Evolutionary conservation across 2,329 filamentous ascomycete species (phyloP), one percentile per base, ranked within the genome.

Genomic region (Cryoendolithus antarcticus): DNA sequence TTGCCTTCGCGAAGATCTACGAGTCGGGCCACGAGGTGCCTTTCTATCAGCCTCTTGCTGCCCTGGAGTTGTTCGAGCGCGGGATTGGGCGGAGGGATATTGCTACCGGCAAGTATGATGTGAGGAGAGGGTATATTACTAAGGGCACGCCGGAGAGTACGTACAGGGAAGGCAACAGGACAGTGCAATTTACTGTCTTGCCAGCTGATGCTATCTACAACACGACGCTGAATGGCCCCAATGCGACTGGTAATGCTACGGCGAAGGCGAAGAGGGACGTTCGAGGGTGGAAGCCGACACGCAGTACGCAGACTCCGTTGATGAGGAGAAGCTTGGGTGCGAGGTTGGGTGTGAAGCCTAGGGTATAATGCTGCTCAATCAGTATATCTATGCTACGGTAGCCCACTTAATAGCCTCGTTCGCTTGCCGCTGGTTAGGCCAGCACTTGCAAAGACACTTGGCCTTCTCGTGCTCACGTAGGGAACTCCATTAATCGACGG

Each of bases 21-120:
- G 64, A 70, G 41, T 57, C 59, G 6, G 67, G 67, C 3, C 67
- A 70, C 39, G 63, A 67, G 49, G 66, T 70, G 1, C 71, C 70
- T 0, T 73, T 72, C 51, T 74, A 74, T 52, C 71, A 74, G 3
- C 56, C 67, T 27, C 12, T 48, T 4, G 65, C 62, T 8, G 55
- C 69, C 5, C 55, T 72, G 9, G 63, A 65, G 44, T 60, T 72
- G 43, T 71, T 74, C 45, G 58, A 66, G 53, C 62, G 71, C 9
- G 64, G 63, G 9, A 55, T 74, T 41, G 47, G 51, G 9, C 62
- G 66, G n/a, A 52, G 59, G 13, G 70, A 75, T 39, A 60, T 77
- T 39, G 66, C 66, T 13, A 71, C 68, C 2, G 72, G 72, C 8
- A 59, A 51, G 21, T 21, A 44, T 9, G 33, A 34, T 6, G 30